A percentile compares a stretch with the other conserved stretches of the same genome.
Conservation (phyloP, 345 rosid species). For the Carallia pectinifolia region DNA sequence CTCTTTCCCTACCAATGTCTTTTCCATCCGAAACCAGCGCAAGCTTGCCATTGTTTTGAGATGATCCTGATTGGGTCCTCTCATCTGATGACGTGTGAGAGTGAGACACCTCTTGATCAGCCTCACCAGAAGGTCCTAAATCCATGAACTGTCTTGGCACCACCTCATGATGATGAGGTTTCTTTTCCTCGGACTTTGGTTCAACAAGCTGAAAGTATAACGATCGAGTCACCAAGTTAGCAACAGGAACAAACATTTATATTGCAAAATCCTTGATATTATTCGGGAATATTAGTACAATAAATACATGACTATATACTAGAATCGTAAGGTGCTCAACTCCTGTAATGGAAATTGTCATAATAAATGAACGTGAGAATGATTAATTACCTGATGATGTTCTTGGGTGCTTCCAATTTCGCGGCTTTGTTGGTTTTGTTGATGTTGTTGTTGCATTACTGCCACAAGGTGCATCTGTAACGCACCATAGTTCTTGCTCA, state of each 20-base stretch:
- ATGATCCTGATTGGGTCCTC: constrained; percentile 61
- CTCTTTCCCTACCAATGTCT: constrained; percentile 56
- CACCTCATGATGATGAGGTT: constrained; percentile 19
- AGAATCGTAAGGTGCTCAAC: too few species aligned
- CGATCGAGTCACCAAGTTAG: too few species aligned
- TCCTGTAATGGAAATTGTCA: too few species aligned
- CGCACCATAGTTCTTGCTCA: constrained; percentile 55
- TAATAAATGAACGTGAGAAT: background rate
- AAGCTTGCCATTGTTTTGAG: constrained; percentile 26
- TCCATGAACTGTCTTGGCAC: constrained; percentile 71
- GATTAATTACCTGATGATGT: constrained; percentile 28
- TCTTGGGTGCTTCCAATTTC: constrained; percentile 27
- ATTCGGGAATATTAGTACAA: too few species aligned
- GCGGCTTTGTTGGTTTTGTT: constrained; percentile 32
- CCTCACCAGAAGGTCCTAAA: constrained; percentile 45
- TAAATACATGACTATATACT: too few species aligned
- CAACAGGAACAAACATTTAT: background rate
- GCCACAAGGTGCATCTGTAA: constrained; percentile 66
- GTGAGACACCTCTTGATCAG: constrained; percentile 19
- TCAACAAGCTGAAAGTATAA: constrained; percentile 37
- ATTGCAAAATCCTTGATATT: too few species aligned
- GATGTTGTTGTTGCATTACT: constrained; percentile 48
- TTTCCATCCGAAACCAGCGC: constrained; percentile 39
- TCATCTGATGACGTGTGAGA: constrained; percentile 78
- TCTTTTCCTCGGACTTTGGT: constrained; percentile 39